phyloP scores from a whole-genome alignment of 1,284 basidiomycete species.

The Heliocybe sulcata region DNA sequence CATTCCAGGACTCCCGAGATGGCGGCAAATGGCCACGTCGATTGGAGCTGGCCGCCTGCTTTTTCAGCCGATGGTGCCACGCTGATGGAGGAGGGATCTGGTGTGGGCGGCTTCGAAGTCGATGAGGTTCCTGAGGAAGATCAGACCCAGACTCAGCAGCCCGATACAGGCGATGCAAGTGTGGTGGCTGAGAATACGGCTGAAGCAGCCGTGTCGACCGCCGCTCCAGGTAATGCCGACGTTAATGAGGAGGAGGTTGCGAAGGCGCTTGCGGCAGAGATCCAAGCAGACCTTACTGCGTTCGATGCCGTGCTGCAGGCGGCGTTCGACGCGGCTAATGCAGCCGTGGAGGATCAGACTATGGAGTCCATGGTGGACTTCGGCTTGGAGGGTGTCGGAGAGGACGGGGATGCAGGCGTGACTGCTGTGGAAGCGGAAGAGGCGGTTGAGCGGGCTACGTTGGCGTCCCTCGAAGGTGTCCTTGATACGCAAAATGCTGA shows the following conservation, averaged over 20 bases:
- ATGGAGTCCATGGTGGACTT: neutral
- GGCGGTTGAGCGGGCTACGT: neutral
- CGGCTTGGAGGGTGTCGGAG: neutral
- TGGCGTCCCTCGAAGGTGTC: neutral
- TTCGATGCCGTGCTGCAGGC: neutral
- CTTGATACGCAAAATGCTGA: neutral
- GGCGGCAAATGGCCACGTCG: conserved; percentile 17
- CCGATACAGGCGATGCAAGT: neutral
- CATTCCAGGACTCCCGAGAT: conserved; percentile 10
- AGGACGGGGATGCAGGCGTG: neutral
- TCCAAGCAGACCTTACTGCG: neutral
- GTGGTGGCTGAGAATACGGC: neutral
- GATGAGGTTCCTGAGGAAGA: neutral
- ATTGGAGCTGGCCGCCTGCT: conserved; percentile 32
- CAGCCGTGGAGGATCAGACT: neutral
- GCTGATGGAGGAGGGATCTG: neutral
- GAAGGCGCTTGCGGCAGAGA: neutral
- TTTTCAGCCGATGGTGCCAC: conserved; percentile 16
- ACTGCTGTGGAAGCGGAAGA: neutral
- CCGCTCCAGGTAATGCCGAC: conserved; percentile 18
- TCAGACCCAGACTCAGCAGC: neutral
- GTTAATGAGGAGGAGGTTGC: conserved; percentile 12
- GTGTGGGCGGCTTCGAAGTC: neutral
- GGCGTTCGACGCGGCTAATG: neutral
- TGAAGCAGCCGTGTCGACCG: conserved; percentile 7